These are phyloP conservation scores for Tricholoma sp. DNA, from an alignment of 768 basidiomycete genomes.

Conservation along the genomic window DNA sequence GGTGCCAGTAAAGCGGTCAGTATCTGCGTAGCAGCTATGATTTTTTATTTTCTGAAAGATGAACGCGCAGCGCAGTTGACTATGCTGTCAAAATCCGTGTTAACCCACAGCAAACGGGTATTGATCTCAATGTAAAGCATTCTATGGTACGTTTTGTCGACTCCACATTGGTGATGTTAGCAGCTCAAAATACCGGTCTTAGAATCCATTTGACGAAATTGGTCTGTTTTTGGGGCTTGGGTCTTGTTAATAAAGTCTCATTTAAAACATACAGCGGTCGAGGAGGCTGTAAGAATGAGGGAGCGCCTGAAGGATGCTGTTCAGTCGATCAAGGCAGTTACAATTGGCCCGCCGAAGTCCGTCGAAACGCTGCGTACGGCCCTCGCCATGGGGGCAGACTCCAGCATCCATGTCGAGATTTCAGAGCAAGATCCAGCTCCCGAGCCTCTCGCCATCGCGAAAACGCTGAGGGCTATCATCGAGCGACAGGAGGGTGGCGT, in stretches of 20 bases:
- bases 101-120: constrained; percentile 89
- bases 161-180: neutral
- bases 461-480: constrained; percentile 75
- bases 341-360: constrained; percentile 92
- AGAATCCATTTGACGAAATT: constrained; percentile 99
- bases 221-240: constrained; percentile 39
- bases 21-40: neutral
- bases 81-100: constrained; percentile 99
- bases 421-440: constrained; percentile 68
- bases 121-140: constrained; percentile 97
- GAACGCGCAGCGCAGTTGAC: constrained; percentile 70
- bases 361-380: constrained; percentile 91
- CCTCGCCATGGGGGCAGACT: constrained; percentile 96
- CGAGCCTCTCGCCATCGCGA: constrained; percentile 90
- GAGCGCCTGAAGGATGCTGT: constrained; percentile 74
- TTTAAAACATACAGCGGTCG: constrained; percentile 60
- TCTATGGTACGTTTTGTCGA: constrained; percentile 71
- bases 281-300: constrained; percentile 94
- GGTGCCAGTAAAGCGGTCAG: constrained; percentile 88
- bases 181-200: neutral
- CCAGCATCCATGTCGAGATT: constrained; percentile 85
- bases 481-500: constrained; percentile 50
- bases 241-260: neutral
- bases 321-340: constrained; percentile 84
- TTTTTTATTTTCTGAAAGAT: neutral